phyloP scores from a whole-genome alignment of 441 rosid genomes.

The Eutrema salsugineum region DNA sequence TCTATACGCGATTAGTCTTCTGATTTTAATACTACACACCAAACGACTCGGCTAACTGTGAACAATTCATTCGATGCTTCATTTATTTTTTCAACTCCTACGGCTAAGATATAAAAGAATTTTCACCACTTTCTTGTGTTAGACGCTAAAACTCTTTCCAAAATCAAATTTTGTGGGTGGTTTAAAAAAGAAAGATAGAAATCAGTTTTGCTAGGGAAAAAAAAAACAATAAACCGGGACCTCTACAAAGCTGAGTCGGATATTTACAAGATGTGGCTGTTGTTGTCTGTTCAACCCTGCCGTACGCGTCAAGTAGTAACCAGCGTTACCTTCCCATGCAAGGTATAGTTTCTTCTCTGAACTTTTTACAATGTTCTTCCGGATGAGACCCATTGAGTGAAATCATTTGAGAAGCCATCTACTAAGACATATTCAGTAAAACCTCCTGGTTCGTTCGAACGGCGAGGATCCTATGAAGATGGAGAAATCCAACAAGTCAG shows the following conservation, averaged over 20 bases:
- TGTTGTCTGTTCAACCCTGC: neutral
- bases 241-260: conserved; percentile 14
- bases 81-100: neutral
- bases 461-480: neutral
- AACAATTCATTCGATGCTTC: neutral
- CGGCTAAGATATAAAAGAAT: neutral
- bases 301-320: conserved; percentile 1
- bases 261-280: conserved; percentile 15
- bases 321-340: conserved; percentile 1
- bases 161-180: conserved; percentile 3
- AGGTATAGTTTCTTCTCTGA: neutral
- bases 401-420: conserved; percentile 20
- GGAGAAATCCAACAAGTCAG: neutral
- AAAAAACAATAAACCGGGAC: neutral
- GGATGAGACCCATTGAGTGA: conserved; percentile 18
- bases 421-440: no score
- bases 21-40: neutral
- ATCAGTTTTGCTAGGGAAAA: neutral
- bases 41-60: conserved; percentile 1
- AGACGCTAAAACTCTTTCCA: neutral
- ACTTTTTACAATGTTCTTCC: conserved; percentile 15
- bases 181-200: neutral
- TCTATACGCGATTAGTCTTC: conserved; percentile 16
- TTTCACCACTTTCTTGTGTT: neutral
- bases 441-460: neutral